These are phyloP conservation scores for Lasiodiplodia sp. DNA, from an alignment of 2,329 filamentous ascomycete species.

Conservation along the genomic window DNA sequence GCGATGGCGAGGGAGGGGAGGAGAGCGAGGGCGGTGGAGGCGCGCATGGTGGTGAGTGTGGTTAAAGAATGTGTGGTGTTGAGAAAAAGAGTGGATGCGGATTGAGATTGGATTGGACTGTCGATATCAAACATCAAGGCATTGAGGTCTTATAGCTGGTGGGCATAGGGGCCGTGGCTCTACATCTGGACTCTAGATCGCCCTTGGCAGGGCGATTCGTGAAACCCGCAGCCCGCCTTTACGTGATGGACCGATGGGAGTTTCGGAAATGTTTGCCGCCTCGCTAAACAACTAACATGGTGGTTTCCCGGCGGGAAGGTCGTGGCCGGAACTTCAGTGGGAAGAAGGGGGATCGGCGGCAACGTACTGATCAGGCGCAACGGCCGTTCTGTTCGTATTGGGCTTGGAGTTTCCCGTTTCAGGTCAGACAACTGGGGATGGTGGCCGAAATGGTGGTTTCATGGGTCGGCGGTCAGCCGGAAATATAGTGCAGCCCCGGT, in stretches of 20 bases:
- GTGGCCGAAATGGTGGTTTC: neutral
- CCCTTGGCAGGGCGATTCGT: neutral
- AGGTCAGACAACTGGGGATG: neutral
- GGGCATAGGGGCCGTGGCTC: neutral
- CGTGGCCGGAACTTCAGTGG: neutral
- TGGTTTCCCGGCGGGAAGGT: neutral
- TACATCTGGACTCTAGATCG: neutral
- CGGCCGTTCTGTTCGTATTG: neutral
- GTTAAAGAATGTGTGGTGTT: neutral
- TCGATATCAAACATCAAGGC: neutral
- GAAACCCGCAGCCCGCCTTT: conserved; percentile 8
- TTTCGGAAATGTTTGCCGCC: neutral
- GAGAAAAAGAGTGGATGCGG: neutral
- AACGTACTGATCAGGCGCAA: neutral
- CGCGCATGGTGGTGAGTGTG: neutral
- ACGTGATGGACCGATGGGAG: neutral
- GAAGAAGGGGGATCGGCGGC: neutral
- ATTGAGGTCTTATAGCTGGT: neutral
- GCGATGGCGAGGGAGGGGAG: neutral
- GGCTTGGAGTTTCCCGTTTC: neutral
- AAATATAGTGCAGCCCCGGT: neutral
- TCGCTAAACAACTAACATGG: neutral
- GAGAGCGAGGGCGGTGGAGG: conserved; percentile 8
- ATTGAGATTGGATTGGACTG: too few species aligned
- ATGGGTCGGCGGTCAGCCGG: neutral